Percentiles rank a stretch among this genome's conserved stretches.
These are phyloP conservation scores for Neopestalotiopsis sp. DNA, from an alignment of 2,329 filamentous ascomycete genomes.

Conservation along the genomic window DNA sequence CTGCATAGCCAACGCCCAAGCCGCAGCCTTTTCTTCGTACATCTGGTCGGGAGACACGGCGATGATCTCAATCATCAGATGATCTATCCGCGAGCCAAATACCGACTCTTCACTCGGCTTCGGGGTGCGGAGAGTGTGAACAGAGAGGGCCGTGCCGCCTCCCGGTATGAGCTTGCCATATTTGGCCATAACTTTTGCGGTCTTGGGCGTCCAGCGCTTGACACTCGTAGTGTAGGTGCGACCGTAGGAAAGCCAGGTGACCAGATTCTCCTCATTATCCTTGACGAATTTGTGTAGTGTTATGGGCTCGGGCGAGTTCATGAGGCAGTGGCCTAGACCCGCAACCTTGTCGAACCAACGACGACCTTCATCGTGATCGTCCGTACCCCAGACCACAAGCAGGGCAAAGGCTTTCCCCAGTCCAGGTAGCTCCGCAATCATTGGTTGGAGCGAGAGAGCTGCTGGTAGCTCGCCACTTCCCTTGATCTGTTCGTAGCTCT, in stretches of 20 bases:
- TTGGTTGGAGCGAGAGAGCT: slow-evolving; percentile 34
- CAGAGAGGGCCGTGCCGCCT: slow-evolving; percentile 32
- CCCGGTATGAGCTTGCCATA: slow-evolving; percentile 29
- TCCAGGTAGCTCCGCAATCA: slow-evolving; percentile 36
- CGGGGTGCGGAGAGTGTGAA: slow-evolving; percentile 37
- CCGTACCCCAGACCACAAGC: slow-evolving; percentile 39
- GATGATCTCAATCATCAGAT: slow-evolving; percentile 44
- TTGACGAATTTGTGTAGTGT: slow-evolving; percentile 29
- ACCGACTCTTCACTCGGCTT: slow-evolving; percentile 30
- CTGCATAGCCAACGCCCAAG: slow-evolving; percentile 30
- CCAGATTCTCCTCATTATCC: slow-evolving; percentile 25
- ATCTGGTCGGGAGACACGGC: slow-evolving; percentile 29
- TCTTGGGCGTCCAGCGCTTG: slow-evolving; percentile 31
- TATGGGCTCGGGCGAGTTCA: slow-evolving; percentile 33
- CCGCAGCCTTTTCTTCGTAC: slow-evolving; percentile 28
- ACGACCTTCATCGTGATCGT: slow-evolving; percentile 36
- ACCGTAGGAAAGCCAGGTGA: slow-evolving; percentile 29
- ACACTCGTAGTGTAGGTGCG: slow-evolving; percentile 29
- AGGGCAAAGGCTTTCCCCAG: slow-evolving; percentile 33
- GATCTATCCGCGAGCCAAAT: slow-evolving; percentile 35
- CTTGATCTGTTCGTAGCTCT: slow-evolving; percentile 29
- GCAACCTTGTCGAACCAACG: slow-evolving; percentile 35
- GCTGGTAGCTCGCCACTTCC: slow-evolving; percentile 17
- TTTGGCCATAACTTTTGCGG: slow-evolving; percentile 32
- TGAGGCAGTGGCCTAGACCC: slow-evolving; percentile 31